Percentiles rank a stretch among this genome's conserved stretches.
phyloP scores from a whole-genome alignment of 805 yeast species.

The Starmerella geochares region DNA sequence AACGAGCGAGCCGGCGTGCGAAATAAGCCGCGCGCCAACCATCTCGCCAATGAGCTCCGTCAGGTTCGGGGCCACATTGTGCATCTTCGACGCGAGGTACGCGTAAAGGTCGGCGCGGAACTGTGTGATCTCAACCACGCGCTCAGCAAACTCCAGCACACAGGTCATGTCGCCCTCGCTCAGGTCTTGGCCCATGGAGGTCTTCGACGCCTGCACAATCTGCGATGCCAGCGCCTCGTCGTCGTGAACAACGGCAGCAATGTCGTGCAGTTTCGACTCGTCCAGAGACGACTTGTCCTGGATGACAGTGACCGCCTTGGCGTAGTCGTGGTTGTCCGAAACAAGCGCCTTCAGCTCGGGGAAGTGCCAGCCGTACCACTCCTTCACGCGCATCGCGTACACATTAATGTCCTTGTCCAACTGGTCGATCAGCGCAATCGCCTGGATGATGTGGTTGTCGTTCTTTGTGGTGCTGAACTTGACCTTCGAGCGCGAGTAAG shows the following conservation, averaged over 20 bases:
- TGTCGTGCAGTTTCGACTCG: conserved; percentile 55
- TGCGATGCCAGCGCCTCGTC: conserved; percentile 87
- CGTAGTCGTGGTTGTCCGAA: conserved; percentile 77
- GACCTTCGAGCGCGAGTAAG: conserved; percentile 97
- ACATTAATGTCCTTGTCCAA: conserved; percentile 97
- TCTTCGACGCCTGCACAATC: conserved; percentile 87
- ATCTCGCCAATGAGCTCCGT: conserved; percentile 96
- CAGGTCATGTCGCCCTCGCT: conserved; percentile 90
- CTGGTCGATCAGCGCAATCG: conserved; percentile 93
- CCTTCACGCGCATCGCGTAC: conserved; percentile 92
- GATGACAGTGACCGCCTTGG: conserved; percentile 70
- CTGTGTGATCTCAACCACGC: conserved; percentile 84
- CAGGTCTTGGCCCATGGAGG: conserved; percentile 98
- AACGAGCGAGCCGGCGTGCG: conserved; percentile 97
- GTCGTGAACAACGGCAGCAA: conserved; percentile 82
- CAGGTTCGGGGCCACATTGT: conserved; percentile 93
- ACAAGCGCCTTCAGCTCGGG: conserved; percentile 91
- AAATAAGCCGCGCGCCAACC: conserved; percentile 95
- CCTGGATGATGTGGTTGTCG: conserved; percentile 98
- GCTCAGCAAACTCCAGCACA: conserved; percentile 80
- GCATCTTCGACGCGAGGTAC: conserved; percentile 91
- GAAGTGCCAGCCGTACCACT: conserved; percentile 99
- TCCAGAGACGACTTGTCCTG: conserved; percentile 71
- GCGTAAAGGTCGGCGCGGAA: conserved; percentile 76
- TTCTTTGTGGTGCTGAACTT: conserved; percentile 98